phyloP scores from a whole-genome alignment of 371 early-diverging fungal genomes.

The Mucor sp. region DNA sequence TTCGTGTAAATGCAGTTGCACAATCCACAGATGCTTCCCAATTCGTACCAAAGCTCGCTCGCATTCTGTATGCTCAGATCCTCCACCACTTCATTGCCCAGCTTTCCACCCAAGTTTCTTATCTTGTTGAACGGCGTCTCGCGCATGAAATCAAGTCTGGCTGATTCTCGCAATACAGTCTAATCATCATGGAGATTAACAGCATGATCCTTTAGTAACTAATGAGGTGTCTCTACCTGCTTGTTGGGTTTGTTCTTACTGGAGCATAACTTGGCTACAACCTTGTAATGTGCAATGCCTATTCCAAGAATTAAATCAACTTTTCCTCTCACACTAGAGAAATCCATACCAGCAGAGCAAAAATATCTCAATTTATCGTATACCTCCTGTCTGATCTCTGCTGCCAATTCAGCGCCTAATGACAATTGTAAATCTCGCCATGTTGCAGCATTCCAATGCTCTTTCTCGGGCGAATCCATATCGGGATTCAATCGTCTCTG shows the following conservation, averaged over 20 bases:
- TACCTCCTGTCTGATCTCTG: constrained; percentile 68
- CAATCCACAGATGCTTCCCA: neutral
- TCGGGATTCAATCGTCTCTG: neutral
- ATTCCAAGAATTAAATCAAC: neutral
- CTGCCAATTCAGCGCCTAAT: constrained; percentile 71
- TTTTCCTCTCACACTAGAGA: too few species aligned
- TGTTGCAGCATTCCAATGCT: constrained; percentile 17
- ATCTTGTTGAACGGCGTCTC: constrained; percentile 73
- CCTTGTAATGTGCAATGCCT: constrained; percentile 82
- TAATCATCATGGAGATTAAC: constrained; percentile 14
- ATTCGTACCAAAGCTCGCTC: constrained; percentile 47
- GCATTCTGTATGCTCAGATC: constrained; percentile 58
- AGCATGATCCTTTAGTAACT: neutral
- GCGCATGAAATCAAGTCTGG: constrained; percentile 61
- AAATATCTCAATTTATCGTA: constrained; percentile 76
- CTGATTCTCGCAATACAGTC: constrained; percentile 63
- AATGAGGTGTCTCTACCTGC: constrained; percentile 38
- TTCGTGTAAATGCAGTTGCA: neutral
- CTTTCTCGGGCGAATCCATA: neutral
- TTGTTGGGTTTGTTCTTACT: constrained; percentile 87
- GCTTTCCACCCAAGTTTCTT: constrained; percentile 86
- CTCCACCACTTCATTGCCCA: constrained; percentile 72
- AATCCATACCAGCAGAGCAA: constrained; percentile 70
- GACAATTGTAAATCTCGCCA: constrained; percentile 75
- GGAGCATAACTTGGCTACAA: constrained; percentile 84